Evolutionary conservation across 768 basidiomycete species (phyloP).

Genomic region (Rubroboletus pulcherrimus): DNA sequence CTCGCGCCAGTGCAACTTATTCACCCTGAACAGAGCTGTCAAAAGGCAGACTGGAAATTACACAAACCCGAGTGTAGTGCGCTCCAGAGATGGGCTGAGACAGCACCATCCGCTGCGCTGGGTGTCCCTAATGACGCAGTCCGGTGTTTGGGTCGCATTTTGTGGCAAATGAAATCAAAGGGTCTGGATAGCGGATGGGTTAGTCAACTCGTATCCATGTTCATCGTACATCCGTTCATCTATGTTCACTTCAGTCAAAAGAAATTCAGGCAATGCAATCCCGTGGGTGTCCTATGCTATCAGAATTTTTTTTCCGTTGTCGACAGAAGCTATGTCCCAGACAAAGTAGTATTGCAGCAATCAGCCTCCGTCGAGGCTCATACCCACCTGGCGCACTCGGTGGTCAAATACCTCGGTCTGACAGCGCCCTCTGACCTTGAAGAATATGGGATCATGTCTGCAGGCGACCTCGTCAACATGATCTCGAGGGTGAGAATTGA

Average conservation of each 20-base stretch:
- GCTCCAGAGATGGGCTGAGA: conserved; percentile 52
- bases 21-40: conserved; percentile 49
- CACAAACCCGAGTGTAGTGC: conserved; percentile 82
- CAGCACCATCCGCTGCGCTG: conserved; percentile 45
- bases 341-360: conserved; percentile 50
- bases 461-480: conserved; percentile 62
- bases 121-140: conserved; percentile 73
- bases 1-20: not conserved
- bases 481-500: conserved; percentile 59
- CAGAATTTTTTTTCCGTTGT: not conserved
- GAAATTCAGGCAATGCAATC: conserved; percentile 73
- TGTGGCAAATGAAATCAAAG: conserved; percentile 60
- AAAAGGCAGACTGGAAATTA: conserved; percentile 64
- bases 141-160: conserved; percentile 69
- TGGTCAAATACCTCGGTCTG: conserved; percentile 67
- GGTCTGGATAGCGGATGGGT: conserved; percentile 59
- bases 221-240: not conserved
- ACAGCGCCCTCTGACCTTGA: conserved; percentile 56
- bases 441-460: conserved; percentile 52
- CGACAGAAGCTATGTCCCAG: conserved; percentile 33
- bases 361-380: conserved; percentile 50
- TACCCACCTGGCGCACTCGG: conserved; percentile 67
- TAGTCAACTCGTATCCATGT: conserved; percentile 18
- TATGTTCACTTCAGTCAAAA: conserved; percentile 40
- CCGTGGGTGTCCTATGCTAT: conserved; percentile 44